These are phyloP conservation scores for Emergomyces orientalis DNA, from an alignment of 2,329 filamentous ascomycete species.

Conservation along the genomic window DNA sequence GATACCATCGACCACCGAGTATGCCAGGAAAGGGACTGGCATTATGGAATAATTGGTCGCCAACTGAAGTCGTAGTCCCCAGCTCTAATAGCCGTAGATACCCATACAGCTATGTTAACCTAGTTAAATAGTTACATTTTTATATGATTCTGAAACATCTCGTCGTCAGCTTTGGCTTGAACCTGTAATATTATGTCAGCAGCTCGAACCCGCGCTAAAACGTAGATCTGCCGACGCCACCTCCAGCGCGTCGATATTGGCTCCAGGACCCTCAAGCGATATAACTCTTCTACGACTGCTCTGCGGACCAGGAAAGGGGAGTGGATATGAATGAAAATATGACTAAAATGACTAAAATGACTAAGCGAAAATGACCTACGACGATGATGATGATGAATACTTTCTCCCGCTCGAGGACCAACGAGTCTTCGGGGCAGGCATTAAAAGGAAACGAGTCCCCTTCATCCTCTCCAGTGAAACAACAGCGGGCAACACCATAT, in stretches of 20 bases:
- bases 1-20: slow-evolving; percentile 47
- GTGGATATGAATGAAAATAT: background rate
- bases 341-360: background rate
- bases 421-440: slow-evolving; percentile 52
- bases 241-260: background rate
- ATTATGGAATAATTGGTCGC: slow-evolving; percentile 33
- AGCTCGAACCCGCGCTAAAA: background rate
- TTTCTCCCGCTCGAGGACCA: slow-evolving; percentile 50
- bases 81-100: background rate
- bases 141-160: no score
- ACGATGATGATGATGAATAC: slow-evolving; percentile 51
- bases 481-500: slow-evolving; percentile 25
- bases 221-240: slow-evolving; percentile 4
- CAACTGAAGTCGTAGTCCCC: background rate
- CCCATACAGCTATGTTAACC: no score
- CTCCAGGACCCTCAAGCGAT: background rate
- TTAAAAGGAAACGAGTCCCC: slow-evolving; percentile 51
- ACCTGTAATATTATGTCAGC: background rate
- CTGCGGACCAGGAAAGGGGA: background rate
- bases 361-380: slow-evolving; percentile 20
- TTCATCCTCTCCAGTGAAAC: slow-evolving; percentile 48
- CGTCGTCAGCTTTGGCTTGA: background rate
- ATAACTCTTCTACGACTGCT: background rate
- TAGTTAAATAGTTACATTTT: no score
- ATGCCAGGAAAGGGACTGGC: slow-evolving; percentile 52